These are phyloP conservation scores for Grigorovia humatica DNA, from an alignment of 805 yeast genomes.

Conservation along the genomic window DNA sequence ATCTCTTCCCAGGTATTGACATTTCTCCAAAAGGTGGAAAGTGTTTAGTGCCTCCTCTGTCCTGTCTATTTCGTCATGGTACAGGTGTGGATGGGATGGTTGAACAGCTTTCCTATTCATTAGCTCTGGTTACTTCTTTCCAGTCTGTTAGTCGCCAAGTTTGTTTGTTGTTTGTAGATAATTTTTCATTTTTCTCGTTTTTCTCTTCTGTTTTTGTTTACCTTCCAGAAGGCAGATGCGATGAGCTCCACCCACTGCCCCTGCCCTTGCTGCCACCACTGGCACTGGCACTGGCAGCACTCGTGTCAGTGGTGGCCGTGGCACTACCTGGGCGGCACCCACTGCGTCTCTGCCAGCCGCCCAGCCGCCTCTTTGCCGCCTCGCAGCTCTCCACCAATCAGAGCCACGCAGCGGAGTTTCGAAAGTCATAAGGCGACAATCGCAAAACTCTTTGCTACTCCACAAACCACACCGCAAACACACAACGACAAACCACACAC, in stretches of 20 bases:
- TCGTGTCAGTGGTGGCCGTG: too few species aligned
- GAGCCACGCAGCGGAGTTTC: neutral
- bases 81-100: constrained; percentile 9
- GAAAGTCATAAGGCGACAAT: neutral
- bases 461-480: too few species aligned
- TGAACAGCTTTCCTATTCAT: neutral
- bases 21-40: constrained; percentile 46
- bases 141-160: neutral
- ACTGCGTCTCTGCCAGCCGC: neutral
- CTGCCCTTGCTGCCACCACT: too few species aligned
- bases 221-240: neutral
- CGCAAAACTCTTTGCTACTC: too few species aligned
- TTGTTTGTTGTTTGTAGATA: neutral
- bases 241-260: neutral
- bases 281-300: too few species aligned
- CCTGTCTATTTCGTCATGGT: constrained; percentile 38
- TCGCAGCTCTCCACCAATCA: neutral
- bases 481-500: neutral
- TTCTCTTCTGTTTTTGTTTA: too few species aligned
- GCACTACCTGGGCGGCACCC: too few species aligned
- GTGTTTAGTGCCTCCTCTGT: constrained; percentile 59
- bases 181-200: neutral
- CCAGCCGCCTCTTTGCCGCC: neutral
- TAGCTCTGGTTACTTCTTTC: neutral
- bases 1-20: constrained; percentile 50